Conservation (phyloP, 805 yeast genomes). For the Cyberlindnera samutprakarnensis region DNA sequence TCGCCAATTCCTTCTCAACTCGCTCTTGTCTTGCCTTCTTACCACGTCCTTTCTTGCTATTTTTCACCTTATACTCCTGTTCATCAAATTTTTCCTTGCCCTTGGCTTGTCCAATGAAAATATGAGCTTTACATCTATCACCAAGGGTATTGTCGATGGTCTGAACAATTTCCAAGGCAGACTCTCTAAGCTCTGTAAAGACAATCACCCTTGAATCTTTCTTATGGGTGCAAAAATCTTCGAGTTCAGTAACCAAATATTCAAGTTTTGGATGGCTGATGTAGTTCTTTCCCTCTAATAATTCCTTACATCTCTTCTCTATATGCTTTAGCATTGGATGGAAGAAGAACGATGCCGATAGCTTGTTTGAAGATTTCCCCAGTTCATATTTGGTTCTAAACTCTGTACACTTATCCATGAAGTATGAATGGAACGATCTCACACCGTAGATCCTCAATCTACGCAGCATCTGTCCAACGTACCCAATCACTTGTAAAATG, state of each 20-base stretch:
- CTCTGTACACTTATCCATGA: slow-evolving; percentile 48
- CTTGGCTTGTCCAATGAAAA: slow-evolving; percentile 88
- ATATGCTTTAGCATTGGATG: slow-evolving; percentile 40
- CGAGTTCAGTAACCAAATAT: slow-evolving; percentile 47
- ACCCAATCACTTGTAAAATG: slow-evolving; percentile 52
- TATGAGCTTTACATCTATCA: slow-evolving; percentile 53
- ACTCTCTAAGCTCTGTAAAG: slow-evolving; percentile 82
- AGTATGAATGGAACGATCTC: slow-evolving; percentile 63
- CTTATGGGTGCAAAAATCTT: slow-evolving; percentile 40
- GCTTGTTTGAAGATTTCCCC: slow-evolving; percentile 57
- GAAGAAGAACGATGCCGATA: slow-evolving; percentile 54
- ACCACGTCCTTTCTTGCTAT: slow-evolving; percentile 37
- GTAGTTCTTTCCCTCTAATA: slow-evolving; percentile 30
- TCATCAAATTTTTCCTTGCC: slow-evolving; percentile 67
- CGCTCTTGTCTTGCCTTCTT: slow-evolving; percentile 27
- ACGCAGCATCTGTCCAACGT: slow-evolving; percentile 64
- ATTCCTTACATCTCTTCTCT: slow-evolving; percentile 35
- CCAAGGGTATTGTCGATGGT: slow-evolving; percentile 38
- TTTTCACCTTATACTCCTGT: slow-evolving; percentile 35
- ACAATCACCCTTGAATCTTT: slow-evolving; percentile 69
- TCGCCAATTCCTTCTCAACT: slow-evolving; percentile 24
- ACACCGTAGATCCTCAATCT: slow-evolving; percentile 79
- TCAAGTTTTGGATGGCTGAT: slow-evolving; percentile 71
- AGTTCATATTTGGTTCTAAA: slow-evolving; percentile 49
- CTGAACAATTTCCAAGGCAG: slow-evolving; percentile 81